These are phyloP conservation scores for Curvularia spicifera DNA, from an alignment of 2,329 filamentous ascomycete species.

Conservation along the genomic window DNA sequence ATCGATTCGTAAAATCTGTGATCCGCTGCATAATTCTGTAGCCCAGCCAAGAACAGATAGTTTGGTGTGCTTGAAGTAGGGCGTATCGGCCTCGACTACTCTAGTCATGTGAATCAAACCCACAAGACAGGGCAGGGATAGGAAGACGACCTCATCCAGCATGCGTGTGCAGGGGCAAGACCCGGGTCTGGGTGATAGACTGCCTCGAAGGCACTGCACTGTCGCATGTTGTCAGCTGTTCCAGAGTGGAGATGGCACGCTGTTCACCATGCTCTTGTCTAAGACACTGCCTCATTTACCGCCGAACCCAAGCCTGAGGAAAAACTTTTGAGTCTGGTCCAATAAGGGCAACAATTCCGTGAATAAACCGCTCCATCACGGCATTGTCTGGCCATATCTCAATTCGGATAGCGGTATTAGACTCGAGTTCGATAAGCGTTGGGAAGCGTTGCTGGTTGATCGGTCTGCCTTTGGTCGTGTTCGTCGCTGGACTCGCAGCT, in stretches of 20 bases:
- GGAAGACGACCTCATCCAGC: not conserved
- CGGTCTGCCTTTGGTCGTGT: not conserved
- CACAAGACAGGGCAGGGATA: not conserved
- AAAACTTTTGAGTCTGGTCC: not conserved
- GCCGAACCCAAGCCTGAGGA: not conserved
- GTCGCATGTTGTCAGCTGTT: not conserved
- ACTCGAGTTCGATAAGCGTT: slow-evolving; percentile 9
- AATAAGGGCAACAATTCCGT: not conserved
- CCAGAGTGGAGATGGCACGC: not conserved
- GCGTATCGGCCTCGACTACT: not conserved
- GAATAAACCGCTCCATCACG: not conserved
- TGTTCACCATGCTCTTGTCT: not conserved
- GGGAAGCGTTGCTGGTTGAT: not conserved
- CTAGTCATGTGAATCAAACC: not conserved
- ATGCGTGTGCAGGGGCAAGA: not conserved
- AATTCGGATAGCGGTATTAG: not conserved
- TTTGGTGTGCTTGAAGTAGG: not conserved
- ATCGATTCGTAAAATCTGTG: not conserved
- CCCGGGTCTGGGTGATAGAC: not conserved
- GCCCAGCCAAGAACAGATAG: not conserved
- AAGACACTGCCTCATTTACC: slow-evolving; percentile 1
- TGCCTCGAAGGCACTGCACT: not conserved
- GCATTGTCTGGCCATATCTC: not conserved
- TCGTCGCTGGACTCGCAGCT: slow-evolving; percentile 1
- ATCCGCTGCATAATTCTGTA: not conserved